phyloP scores from a whole-genome alignment of 108 stramenopile genomes.

The Pseudonitzschia delicatissima region DNA sequence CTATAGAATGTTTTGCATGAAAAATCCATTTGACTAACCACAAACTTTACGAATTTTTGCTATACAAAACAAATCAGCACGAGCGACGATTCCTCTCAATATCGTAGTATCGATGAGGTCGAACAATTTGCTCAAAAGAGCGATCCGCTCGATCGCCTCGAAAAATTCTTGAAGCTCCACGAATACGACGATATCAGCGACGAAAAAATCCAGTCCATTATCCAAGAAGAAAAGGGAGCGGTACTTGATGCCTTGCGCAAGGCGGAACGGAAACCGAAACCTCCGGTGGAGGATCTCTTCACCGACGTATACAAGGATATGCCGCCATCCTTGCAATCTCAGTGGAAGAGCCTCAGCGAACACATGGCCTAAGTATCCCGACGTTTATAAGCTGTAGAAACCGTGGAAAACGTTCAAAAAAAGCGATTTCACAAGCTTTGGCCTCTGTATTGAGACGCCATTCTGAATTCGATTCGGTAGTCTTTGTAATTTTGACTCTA shows the following conservation, averaged over 20 bases:
- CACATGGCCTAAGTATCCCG: slow-evolving; percentile 74
- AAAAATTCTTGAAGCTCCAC: slow-evolving; percentile 63
- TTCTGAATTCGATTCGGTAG: too few species aligned
- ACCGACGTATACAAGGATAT: slow-evolving; percentile 92
- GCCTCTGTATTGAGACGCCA: too few species aligned
- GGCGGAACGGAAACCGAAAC: slow-evolving; percentile 83
- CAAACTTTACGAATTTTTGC: too few species aligned
- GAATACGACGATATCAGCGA: slow-evolving; percentile 61
- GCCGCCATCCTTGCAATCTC: slow-evolving; percentile 80
- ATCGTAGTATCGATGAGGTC: slow-evolving; percentile 83
- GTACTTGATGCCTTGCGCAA: slow-evolving; percentile 83
- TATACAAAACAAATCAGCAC: slow-evolving; percentile 64
- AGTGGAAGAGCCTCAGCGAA: slow-evolving; percentile 62
- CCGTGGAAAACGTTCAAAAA: too few species aligned
- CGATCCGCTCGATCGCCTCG: slow-evolving; percentile 83
- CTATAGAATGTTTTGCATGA: too few species aligned
- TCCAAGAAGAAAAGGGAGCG: slow-evolving; percentile 71
- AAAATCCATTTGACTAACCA: too few species aligned
- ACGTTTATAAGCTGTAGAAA: too few species aligned
- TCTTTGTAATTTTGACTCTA: too few species aligned
- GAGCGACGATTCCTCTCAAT: slow-evolving; percentile 92
- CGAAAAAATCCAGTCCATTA: slow-evolving; percentile 44
- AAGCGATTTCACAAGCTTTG: too few species aligned
- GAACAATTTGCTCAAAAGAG: slow-evolving; percentile 46
- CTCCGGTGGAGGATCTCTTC: slow-evolving; percentile 79